Base-by-base conservation (phyloP, 1,139 yeast species). In the Lodderomyces theae region DNA sequence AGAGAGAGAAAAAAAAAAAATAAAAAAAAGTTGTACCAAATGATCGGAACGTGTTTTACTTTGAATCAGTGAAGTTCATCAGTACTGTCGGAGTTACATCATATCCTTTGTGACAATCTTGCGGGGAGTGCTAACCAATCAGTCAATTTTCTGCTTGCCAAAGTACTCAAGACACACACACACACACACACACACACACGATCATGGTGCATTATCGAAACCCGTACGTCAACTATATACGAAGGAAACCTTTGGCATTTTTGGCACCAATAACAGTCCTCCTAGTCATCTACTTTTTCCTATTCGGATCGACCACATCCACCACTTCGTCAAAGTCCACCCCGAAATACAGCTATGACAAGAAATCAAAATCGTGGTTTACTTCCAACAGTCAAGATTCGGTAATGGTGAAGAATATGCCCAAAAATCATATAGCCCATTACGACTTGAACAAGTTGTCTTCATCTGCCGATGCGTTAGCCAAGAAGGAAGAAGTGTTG, bases 391-490 rank as follows among this genome's bases (percentile, higher is more conserved):
- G 63, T 43, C 56, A 64, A 53, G 73, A 69, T 54, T 51, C 66
- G 42, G 74, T 77, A 34, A 71, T 79, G 46, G 80, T 87, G 51
- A 66, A 75, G 53, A 78, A 79, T 57, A 61, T 79, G 40, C 86
- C 88, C 21, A 84, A 83, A 49, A 86, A 86, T 54, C 92, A 86
- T 58, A 86, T 89, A 52, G 77, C 86, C 36, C 94, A 87, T 58
- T 88, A 85, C 59, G 88, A 88, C 61, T 74, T 90, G 68, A 89
- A 90, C 64, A 75, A 76, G 53, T 68, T 90, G 50, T 79, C 81
- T 28, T 74, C 90, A 5, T 77, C 90, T 1, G 70, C 84, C 18
- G 74, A 79, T 60, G 84, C 95, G 7, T 77, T 80, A 40, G 72
- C 73, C 44, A 86, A 87, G 60, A 77, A 76, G 54, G 97, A 92